Conservation (phyloP, 805 yeast genomes). For the Zygosaccharomyces bailii region DNA sequence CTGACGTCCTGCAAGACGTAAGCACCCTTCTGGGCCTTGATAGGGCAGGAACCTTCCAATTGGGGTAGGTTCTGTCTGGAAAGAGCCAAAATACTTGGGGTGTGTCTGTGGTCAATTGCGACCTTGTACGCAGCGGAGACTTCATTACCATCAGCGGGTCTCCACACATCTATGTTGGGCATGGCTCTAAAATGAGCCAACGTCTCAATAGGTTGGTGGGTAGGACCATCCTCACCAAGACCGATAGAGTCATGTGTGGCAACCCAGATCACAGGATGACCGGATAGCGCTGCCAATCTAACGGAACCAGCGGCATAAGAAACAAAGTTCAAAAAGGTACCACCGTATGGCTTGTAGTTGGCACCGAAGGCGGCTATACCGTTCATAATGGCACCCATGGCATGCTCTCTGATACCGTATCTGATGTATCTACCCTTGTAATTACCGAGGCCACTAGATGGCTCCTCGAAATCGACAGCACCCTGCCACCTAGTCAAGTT, state of each 20-base stretch:
- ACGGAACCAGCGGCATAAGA: constrained; percentile 85
- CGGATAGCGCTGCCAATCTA: constrained; percentile 78
- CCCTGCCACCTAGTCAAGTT: constrained; percentile 86
- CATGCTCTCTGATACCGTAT: constrained; percentile 99
- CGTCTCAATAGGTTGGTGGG: constrained; percentile 90
- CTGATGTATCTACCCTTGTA: constrained; percentile 91
- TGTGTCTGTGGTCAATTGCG: constrained; percentile 56
- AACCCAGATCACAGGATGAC: constrained; percentile 80
- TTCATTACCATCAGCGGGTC: constrained; percentile 93
- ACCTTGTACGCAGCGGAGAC: constrained; percentile 75
- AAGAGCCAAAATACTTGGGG: constrained; percentile 73
- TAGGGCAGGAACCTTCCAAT: constrained; percentile 86
- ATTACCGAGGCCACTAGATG: constrained; percentile 72
- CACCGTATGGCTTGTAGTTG: constrained; percentile 87
- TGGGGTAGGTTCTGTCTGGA: constrained; percentile 91
- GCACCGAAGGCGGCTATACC: constrained; percentile 91
- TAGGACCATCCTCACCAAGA: constrained; percentile 91
- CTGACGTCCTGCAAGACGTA: constrained; percentile 63
- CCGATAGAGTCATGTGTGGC: constrained; percentile 91
- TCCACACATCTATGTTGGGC: constrained; percentile 82
- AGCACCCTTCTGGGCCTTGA: constrained; percentile 94
- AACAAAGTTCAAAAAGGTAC: constrained; percentile 94
- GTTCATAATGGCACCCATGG: constrained; percentile 97
- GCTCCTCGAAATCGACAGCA: constrained; percentile 91
- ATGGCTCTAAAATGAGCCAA: constrained; percentile 81